These are phyloP conservation scores for Rhododendron molle DNA, from an alignment of 148 eudicot genomes.

Conservation along the genomic window DNA sequence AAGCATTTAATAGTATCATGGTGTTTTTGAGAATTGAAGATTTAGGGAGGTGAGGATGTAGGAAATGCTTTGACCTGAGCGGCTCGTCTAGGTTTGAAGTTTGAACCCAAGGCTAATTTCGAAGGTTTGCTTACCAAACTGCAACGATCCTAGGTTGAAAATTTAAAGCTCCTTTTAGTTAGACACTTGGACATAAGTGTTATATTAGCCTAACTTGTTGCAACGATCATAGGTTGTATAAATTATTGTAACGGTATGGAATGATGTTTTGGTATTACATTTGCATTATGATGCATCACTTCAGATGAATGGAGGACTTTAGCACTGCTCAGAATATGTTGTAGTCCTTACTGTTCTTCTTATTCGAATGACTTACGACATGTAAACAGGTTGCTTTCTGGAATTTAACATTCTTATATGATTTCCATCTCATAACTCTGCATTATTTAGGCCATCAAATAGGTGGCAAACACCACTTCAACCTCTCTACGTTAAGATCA, in stretches of 20 bases:
- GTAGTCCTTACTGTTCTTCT: background rate
- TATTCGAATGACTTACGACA: background rate
- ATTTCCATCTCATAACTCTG: background rate
- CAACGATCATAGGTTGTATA: too few relatives aligned
- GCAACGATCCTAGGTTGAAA: background rate
- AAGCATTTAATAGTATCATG: too few relatives aligned
- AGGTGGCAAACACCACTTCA: background rate
- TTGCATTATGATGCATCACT: background rate
- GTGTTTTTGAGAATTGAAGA: constrained; percentile 9
- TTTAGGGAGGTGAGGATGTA: constrained; percentile 52
- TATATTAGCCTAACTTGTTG: too few relatives aligned
- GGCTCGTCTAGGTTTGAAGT: constrained; percentile 32
- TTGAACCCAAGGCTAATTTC: constrained; percentile 36
- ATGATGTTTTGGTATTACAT: background rate
- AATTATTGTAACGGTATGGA: background rate
- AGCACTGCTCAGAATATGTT: background rate
- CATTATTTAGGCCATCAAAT: background rate
- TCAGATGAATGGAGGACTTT: background rate
- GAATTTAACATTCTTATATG: background rate
- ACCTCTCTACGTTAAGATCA: too few relatives aligned
- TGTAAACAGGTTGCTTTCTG: background rate
- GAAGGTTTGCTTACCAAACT: constrained; percentile 25
- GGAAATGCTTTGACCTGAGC: constrained; percentile 53
- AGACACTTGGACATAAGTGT: too few relatives aligned
- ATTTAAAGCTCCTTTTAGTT: too few relatives aligned